A percentile compares a stretch with the other conserved stretches of the same genome.
Conservation (phyloP, 768 basidiomycete genomes). For the Leccinum fibrillosum region DNA sequence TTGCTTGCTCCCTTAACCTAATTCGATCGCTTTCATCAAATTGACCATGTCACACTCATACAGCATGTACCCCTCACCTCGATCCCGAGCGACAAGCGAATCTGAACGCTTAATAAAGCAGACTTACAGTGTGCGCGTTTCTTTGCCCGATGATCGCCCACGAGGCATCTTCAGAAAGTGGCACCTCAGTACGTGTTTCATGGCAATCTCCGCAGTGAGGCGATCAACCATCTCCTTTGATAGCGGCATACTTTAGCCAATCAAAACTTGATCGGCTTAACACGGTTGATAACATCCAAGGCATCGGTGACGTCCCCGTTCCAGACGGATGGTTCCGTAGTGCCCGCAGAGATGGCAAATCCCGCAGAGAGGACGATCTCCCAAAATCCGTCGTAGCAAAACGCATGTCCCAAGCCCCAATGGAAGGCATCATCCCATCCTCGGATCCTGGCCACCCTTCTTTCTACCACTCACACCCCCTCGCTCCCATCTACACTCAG, state of each 20-base stretch:
- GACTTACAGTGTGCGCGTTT: conserved; percentile 51
- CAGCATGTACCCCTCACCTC: conserved; percentile 40
- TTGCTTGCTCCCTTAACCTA: conserved; percentile 27
- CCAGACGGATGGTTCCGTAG: conserved; percentile 80
- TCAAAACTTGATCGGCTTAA: conserved; percentile 66
- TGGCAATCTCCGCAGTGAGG: conserved; percentile 28
- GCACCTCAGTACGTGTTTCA: conserved; percentile 47
- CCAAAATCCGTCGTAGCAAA: conserved; percentile 48
- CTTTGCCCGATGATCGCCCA: conserved; percentile 41
- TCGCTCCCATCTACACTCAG: conserved; percentile 26
- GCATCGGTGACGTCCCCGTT: conserved; percentile 60
- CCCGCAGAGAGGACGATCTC: conserved; percentile 37
- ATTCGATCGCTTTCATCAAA: conserved; percentile 20
- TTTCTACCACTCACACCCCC: conserved; percentile 22
- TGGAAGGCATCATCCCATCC: conserved; percentile 27
- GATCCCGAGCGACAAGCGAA: conserved; percentile 36
- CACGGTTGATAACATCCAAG: conserved; percentile 68
- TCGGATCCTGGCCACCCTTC: conserved; percentile 18
- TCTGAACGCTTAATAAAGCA: conserved; percentile 50
- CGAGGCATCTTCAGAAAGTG: conserved; percentile 46
- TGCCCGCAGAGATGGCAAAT: conserved; percentile 64
- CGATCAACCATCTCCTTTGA: conserved; percentile 8
- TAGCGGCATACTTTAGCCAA: conserved; percentile 85
- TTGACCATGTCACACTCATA: conserved; percentile 13
- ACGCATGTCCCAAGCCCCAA: conserved; percentile 31